Conservation (phyloP, 176 grass and related monocot species). For the Rhynchospora pubera region DNA sequence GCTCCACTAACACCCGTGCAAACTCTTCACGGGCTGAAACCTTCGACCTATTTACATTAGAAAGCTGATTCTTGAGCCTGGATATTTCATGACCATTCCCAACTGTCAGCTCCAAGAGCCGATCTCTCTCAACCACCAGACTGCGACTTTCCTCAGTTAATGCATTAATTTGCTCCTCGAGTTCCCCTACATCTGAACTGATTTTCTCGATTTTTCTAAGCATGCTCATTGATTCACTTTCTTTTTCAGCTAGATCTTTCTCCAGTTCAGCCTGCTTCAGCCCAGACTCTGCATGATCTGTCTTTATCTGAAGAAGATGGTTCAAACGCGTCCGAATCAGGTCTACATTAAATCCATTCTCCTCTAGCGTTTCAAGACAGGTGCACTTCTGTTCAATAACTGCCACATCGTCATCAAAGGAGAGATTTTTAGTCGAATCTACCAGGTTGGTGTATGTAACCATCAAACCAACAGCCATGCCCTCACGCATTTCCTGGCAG, state of each 20-base stretch:
- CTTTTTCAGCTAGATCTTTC: neutral
- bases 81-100: slow-evolving; percentile 23
- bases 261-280: neutral
- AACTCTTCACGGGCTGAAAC: neutral
- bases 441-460: slow-evolving; percentile 41
- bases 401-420: slow-evolving; percentile 21
- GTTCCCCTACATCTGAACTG: neutral
- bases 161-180: slow-evolving; percentile 14
- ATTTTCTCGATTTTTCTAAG: neutral
- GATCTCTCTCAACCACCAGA: neutral
- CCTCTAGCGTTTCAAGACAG: slow-evolving; percentile 26
- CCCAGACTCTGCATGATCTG: neutral
- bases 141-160: neutral
- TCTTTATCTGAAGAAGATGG: slow-evolving; percentile 26
- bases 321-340: slow-evolving; percentile 24
- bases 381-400: slow-evolving; percentile 36
- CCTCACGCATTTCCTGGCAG: slow-evolving; percentile 22
- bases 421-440: slow-evolving; percentile 28
- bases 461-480: slow-evolving; percentile 50
- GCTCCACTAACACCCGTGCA: neutral
- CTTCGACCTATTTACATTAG: neutral
- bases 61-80: slow-evolving; percentile 10
- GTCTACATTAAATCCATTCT: slow-evolving; percentile 43
- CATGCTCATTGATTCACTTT: neutral
- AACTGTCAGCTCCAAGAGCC: neutral